A percentile compares a stretch with the other conserved stretches of the same genome.
phyloP scores from a whole-genome alignment of 192 early-diverging fungal genomes.

The Backusella mclennaniae region DNA sequence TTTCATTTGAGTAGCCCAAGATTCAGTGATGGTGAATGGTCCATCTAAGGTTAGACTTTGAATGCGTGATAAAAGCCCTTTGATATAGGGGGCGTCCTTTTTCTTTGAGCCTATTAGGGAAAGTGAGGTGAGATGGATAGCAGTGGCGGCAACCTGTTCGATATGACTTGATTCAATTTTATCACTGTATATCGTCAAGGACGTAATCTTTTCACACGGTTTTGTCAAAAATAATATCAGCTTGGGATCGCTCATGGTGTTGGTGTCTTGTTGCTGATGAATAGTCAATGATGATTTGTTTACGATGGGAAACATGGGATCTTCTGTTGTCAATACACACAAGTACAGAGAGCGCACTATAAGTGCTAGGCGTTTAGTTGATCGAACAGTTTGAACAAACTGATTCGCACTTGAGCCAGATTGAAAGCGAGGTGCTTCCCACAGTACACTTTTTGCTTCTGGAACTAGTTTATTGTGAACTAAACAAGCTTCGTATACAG shows the following conservation, averaged over 20 bases:
- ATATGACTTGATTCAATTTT: background rate
- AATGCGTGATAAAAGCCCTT: background rate
- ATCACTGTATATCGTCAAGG: background rate
- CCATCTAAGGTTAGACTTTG: background rate
- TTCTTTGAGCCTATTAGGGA: background rate
- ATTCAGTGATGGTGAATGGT: background rate
- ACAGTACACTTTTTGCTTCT: background rate
- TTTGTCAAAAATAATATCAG: background rate
- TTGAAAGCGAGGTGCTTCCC: background rate
- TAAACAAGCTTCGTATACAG: background rate
- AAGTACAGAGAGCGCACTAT: background rate
- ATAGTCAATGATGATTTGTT: background rate
- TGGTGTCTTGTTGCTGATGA: background rate
- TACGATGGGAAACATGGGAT: background rate
- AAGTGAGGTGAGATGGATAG: background rate
- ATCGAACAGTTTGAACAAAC: background rate
- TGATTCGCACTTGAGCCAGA: background rate
- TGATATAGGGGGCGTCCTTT: background rate
- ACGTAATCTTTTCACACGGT: background rate
- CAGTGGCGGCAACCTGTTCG: background rate
- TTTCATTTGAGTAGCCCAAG: background rate
- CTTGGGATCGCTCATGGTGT: background rate
- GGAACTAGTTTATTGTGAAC: background rate
- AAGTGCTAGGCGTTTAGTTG: background rate
- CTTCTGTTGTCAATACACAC: background rate